Evolutionary conservation across 352 stramenopile species (phyloP).

Genomic region (Blastocystis sp.): DNA sequence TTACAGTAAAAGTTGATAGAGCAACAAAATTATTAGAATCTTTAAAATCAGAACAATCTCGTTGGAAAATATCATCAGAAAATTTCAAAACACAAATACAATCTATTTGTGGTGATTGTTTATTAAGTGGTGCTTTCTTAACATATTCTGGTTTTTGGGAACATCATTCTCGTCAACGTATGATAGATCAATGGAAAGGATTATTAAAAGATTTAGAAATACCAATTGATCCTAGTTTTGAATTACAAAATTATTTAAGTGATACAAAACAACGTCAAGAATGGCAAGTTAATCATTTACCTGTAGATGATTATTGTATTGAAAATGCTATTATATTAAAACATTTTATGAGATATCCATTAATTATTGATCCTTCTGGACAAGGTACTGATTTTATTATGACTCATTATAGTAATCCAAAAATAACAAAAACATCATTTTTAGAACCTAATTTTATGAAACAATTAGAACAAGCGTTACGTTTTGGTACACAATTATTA

Average conservation of each 20-base stretch:
- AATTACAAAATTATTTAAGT: conserved; percentile 83
- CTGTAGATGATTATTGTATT: conserved; percentile 81
- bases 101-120: conserved; percentile 82
- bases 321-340: conserved; percentile 98
- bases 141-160: conserved; percentile 96
- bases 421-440: conserved; percentile 94
- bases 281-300: conserved; percentile 74
- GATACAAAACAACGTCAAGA: conserved; percentile 71
- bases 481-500: conserved; percentile 90
- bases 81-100: conserved; percentile 82
- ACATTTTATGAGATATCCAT: conserved; percentile 80
- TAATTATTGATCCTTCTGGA: conserved; percentile 93
- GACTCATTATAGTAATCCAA: conserved; percentile 70
- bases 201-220: conserved; percentile 75
- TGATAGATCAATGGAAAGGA: conserved; percentile 79
- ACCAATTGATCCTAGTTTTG: conserved; percentile 55
- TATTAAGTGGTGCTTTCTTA: conserved; percentile 80
- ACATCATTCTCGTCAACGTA: conserved; percentile 74
- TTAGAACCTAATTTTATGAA: conserved; percentile 90
- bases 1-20: conserved; percentile 84
- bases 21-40: conserved; percentile 88
- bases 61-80: conserved; percentile 85
- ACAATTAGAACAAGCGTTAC: conserved; percentile 91
- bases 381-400: conserved; percentile 92
- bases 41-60: conserved; percentile 83